Percentiles rank a stretch among this genome's conserved stretches.
Evolutionary conservation across 768 basidiomycete species (phyloP).

Genomic region (Austroboletus eburneus): DNA sequence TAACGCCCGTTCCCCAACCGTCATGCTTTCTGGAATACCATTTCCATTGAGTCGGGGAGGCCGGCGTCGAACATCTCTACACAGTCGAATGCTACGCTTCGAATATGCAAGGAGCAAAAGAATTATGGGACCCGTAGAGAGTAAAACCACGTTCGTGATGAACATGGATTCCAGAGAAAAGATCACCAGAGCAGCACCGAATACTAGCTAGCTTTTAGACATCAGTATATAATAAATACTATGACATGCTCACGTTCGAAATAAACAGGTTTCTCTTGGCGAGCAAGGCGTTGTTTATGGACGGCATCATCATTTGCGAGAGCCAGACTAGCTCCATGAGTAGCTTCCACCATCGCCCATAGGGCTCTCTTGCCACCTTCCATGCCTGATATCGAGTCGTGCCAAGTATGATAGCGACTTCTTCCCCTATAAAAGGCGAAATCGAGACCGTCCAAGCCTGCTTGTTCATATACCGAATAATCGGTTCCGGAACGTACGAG

Average conservation of each 20-base stretch:
- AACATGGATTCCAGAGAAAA: slow-evolving; percentile 51
- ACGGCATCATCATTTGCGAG: slow-evolving; percentile 45
- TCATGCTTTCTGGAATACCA: slow-evolving; percentile 2
- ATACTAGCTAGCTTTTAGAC: slow-evolving; percentile 42
- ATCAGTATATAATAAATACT: not conserved
- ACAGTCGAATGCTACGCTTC: slow-evolving; percentile 23
- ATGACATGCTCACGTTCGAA: slow-evolving; percentile 58
- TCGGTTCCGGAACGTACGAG: slow-evolving; percentile 70
- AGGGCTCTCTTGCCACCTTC: slow-evolving; percentile 52
- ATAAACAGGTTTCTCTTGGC: slow-evolving; percentile 46
- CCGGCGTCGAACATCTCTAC: slow-evolving; percentile 15
- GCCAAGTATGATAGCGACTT: slow-evolving; percentile 72
- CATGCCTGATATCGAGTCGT: slow-evolving; percentile 61
- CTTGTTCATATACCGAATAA: slow-evolving; percentile 59
- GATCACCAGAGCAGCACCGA: slow-evolving; percentile 50
- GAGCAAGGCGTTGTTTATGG: slow-evolving; percentile 22
- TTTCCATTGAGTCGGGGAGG: slow-evolving; percentile 1
- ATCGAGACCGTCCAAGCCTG: slow-evolving; percentile 66
- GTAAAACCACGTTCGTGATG: slow-evolving; percentile 52
- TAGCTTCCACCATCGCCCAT: slow-evolving; percentile 78
- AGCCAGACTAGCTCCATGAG: slow-evolving; percentile 49
- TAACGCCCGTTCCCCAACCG: slow-evolving; percentile 18
- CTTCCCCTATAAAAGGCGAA: slow-evolving; percentile 75
- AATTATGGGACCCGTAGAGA: slow-evolving; percentile 60
- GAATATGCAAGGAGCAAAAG: slow-evolving; percentile 43